Percentiles rank a stretch among this genome's conserved stretches.
Evolutionary conservation across 352 stramenopile genomes (phyloP).

Genomic region (Phytopythium kandeliae): DNA sequence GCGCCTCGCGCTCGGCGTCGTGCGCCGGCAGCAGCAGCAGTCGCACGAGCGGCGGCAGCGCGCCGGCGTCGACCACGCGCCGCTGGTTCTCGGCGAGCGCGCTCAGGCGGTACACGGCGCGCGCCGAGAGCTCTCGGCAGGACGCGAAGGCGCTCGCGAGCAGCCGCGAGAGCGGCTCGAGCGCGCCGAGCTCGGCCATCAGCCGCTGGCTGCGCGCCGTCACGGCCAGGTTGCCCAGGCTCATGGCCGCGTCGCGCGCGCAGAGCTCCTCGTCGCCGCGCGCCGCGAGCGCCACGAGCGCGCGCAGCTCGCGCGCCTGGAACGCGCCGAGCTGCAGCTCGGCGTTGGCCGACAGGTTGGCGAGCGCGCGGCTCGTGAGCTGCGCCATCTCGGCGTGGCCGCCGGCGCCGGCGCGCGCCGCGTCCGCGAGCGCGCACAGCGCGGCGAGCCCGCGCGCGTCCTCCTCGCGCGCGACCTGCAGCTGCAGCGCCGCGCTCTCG

Average conservation of each 20-base stretch:
- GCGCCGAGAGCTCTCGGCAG: slow-evolving; percentile 77
- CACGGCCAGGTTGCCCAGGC: slow-evolving; percentile 92
- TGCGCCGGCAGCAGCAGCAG: slow-evolving; percentile 22
- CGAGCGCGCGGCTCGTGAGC: slow-evolving; percentile 87
- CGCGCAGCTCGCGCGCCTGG: slow-evolving; percentile 62
- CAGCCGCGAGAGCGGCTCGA: slow-evolving; percentile 77
- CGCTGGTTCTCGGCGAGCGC: slow-evolving; percentile 84
- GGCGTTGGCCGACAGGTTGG: slow-evolving; percentile 89
- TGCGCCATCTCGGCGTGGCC: slow-evolving; percentile 77
- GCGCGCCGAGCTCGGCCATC: slow-evolving; percentile 84
- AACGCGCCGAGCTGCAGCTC: slow-evolving; percentile 91
- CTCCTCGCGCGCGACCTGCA: slow-evolving; percentile 78
- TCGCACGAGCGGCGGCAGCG: slow-evolving; percentile 70
- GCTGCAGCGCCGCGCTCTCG: slow-evolving; percentile 90
- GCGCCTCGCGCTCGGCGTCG: slow-evolving; percentile 46
- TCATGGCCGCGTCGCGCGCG: slow-evolving; percentile 88
- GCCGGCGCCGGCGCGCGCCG: slow-evolving; percentile 50
- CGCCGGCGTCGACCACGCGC: slow-evolving; percentile 81
- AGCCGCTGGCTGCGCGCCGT: slow-evolving; percentile 86
- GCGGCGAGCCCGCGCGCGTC: too few species aligned
- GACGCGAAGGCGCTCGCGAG: slow-evolving; percentile 63
- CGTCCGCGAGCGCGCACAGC: slow-evolving; percentile 66
- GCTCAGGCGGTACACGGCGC: slow-evolving; percentile 88
- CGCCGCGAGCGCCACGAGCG: slow-evolving; percentile 67
- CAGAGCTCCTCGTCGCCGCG: slow-evolving; percentile 76